Percentiles rank a stretch among this genome's conserved stretches.
Conservation (phyloP, 768 basidiomycete species). For the Fistulinella prunicolor region DNA sequence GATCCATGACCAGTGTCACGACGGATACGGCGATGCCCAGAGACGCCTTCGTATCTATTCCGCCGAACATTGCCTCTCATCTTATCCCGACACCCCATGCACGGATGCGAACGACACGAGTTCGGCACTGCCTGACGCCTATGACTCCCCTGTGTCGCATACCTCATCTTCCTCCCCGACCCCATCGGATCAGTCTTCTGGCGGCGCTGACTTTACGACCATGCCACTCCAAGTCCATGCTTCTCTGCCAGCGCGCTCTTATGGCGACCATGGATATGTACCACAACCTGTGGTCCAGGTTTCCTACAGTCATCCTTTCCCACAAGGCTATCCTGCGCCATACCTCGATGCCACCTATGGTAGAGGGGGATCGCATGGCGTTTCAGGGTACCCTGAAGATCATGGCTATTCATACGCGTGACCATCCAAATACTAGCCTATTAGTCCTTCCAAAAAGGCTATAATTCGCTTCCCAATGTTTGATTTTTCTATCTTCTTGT, state of each 20-base stretch:
- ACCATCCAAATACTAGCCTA: conserved; percentile 8
- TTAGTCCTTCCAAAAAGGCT: not conserved
- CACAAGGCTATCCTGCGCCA: conserved; percentile 10
- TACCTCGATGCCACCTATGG: conserved; percentile 6
- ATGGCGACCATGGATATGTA: conserved; percentile 3
- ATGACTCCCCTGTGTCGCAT: conserved; percentile 21
- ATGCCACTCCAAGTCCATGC: not conserved
- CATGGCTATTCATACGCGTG: conserved; percentile 11
- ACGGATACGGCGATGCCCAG: conserved; percentile 9
- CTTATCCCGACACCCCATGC: conserved; percentile 12
- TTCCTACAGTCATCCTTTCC: conserved; percentile 10
- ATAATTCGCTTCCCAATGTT: conserved; percentile 4
- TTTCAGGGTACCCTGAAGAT: conserved; percentile 10
- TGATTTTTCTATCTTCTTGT: conserved; percentile 5
- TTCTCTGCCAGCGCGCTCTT: conserved; percentile 2
- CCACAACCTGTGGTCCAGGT: conserved; percentile 8
- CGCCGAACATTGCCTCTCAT: conserved; percentile 4
- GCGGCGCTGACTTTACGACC: conserved; percentile 10
- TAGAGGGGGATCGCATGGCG: conserved; percentile 12
- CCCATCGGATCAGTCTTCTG: conserved; percentile 24
- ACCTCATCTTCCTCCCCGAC: conserved; percentile 25
- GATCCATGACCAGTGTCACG: conserved; percentile 3
- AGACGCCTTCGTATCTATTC: conserved; percentile 18
- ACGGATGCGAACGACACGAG: conserved; percentile 13
- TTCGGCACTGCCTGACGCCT: conserved; percentile 11